Percentiles rank a stretch among this genome's conserved stretches.
phyloP scores from a whole-genome alignment of 208 protist genomes.

The Crithidia sp. region DNA sequence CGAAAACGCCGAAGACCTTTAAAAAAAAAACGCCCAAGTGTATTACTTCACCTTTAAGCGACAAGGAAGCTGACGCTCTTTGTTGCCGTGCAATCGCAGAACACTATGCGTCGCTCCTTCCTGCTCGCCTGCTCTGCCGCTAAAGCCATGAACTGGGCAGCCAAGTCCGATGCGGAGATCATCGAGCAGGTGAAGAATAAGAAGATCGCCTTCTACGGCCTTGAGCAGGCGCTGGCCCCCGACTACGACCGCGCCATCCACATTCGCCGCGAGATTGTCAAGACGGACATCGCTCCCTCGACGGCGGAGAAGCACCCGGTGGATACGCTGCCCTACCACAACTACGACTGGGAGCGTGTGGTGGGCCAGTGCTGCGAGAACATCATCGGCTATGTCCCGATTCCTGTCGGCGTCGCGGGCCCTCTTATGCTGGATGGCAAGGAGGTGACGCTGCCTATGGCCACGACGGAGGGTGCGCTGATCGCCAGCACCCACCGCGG shows the following conservation, averaged over 20 bases:
- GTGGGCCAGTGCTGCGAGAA: conserved; percentile 96
- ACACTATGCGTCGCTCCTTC: conserved; percentile 33
- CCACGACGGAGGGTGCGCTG: conserved; percentile 98
- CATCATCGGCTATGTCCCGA: conserved; percentile 96
- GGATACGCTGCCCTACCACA: conserved; percentile 82
- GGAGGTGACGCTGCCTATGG: conserved; percentile 94
- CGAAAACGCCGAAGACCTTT: too few relatives aligned
- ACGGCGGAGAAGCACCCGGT: conserved; percentile 43
- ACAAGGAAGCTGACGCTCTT: too few relatives aligned
- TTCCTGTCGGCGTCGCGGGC: conserved; percentile 96
- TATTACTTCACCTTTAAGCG: too few relatives aligned
- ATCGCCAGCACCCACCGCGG: conserved; percentile 97
- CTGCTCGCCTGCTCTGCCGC: conserved; percentile 27
- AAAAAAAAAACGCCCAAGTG: too few relatives aligned
- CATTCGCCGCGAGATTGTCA: conserved; percentile 84
- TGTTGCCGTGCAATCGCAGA: conserved; percentile 1
- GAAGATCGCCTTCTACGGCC: conserved; percentile 84
- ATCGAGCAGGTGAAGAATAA: conserved; percentile 70
- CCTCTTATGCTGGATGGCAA: conserved; percentile 95
- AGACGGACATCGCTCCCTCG: conserved; percentile 45
- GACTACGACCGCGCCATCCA: conserved; percentile 90
- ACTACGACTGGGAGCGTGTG: conserved; percentile 91
- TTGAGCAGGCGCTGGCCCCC: conserved; percentile 84
- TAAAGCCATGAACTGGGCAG: conserved; percentile 54
- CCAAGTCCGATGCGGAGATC: conserved; percentile 73